These are phyloP conservation scores for Penicillium simplicissimum DNA, from an alignment of 495 filamentous ascomycete species.

Conservation along the genomic window DNA sequence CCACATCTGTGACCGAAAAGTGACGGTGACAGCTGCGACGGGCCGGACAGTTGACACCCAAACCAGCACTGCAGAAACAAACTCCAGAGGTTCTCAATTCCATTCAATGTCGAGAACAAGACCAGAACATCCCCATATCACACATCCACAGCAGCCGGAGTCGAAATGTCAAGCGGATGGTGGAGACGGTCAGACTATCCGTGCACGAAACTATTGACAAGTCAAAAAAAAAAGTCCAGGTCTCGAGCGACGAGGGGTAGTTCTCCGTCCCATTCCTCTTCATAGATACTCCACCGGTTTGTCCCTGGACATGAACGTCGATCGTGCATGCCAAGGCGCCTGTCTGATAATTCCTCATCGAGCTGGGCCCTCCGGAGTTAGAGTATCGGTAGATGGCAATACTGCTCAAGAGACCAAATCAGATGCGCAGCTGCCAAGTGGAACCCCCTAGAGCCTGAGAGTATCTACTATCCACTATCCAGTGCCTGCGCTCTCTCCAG, in stretches of 20 bases:
- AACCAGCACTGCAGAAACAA: not conserved
- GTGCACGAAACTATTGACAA: constrained; percentile 32
- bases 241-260: not conserved
- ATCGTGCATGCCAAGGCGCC: constrained; percentile 26
- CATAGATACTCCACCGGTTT: constrained; percentile 5
- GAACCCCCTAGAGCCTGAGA: constrained; percentile 8
- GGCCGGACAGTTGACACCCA: constrained; percentile 8
- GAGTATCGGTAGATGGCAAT: constrained; percentile 5
- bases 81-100: not conserved
- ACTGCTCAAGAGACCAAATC: constrained; percentile 13
- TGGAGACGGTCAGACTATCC: constrained; percentile 15
- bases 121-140: not conserved
- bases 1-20: constrained; percentile 5
- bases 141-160: not conserved
- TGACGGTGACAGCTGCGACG: constrained; percentile 17
- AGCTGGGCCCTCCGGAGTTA: constrained; percentile 4
- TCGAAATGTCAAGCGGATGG: constrained; percentile 7
- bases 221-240: constrained; percentile 6
- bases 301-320: constrained; percentile 24
- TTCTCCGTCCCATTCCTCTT: not conserved
- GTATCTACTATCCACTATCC: too few relatives aligned
- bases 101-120: not conserved
- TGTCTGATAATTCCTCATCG: constrained; percentile 10
- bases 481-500: constrained; percentile 8
- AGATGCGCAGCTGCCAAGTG: constrained; percentile 13